Base-by-base conservation (phyloP, 1,284 basidiomycete species). In the Pseudomicrostroma phylloplanum region DNA sequence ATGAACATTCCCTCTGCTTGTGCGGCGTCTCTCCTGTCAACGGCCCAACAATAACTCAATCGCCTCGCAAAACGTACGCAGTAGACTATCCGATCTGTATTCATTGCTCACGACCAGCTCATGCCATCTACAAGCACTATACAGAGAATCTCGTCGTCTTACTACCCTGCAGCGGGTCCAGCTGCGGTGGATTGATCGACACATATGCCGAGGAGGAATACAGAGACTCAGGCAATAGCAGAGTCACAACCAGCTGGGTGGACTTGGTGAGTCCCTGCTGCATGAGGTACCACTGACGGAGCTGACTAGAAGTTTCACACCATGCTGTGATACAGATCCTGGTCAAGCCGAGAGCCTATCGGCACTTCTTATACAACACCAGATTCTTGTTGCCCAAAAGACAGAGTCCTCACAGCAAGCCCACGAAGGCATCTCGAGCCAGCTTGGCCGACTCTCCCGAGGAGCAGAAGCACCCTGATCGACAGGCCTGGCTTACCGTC, bases 291-390 rank as follows among this genome's bases (percentile, higher is more conserved):
- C 9, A 36, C 4, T 36, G 9, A 4, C 61, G 8, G 1, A 41
- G 11, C 23, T 43, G 13, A 67, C 51, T 53, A 11, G 12, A 9
- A n/a, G 12, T 6, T 25, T 6, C 2, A 55, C 4, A 55, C 53
- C 23, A 55, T 15, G n/a, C n/a, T n/a, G 83, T 94, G 53, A 92
- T 94, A 79, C 82, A 94, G 9, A 89, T 94, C 59, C 83, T 94
- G 26, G 84, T 94, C 51, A 94, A 93, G 78, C 84, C 89, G 21
- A 87, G 87, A 23, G 91, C 93, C 1, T 94, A 89, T 76, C 83
- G 90, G 13, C 92, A 96, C 81, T 80, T 96, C 25, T 81, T 96
- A n/a, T 94, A 90, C 78, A 96, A 96, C 73, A 90, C 0, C 0
- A 56, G 4, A 49, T 41, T n/a, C 46, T 62, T 39, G 6, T 39